Base-by-base conservation (phyloP, 2,329 filamentous ascomycete species). In the Neodidymelliopsis sp. region DNA sequence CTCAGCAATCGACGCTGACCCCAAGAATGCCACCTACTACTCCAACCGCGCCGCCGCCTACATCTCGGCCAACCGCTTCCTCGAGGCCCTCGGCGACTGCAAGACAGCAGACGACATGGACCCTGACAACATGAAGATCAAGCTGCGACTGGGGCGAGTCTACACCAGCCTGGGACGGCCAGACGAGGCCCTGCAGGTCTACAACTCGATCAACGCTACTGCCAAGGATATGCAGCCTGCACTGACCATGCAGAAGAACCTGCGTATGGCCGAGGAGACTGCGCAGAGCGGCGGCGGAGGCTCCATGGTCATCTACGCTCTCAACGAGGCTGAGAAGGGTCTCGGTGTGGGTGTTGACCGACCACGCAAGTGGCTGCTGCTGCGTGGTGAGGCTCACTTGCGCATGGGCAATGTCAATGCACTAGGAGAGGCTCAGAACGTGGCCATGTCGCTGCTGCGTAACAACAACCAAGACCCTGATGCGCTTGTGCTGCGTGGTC, bases 31-130 rank as follows among this genome's bases (percentile, higher is more conserved):
- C 25, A 96, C 91, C 34, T 97, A 96, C 74, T 83, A 96, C 59
- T 93, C 90, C 72, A 99, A 99, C 80, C 88, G 94, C 66, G 92
- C 94, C 28, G 94, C 94, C 22, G 94, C 94, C 25, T 91, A 90
- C 77, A 96, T 99, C 81, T 90, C 90, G 42, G 90, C 90, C 50
- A 87, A 87, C 61, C 85, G 88, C 66, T 97, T 88, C 71, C 77
- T 82, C 48, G 82, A 88, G 55, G 94, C 94, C 12, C 78, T 97
- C 51, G 90, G 94, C 46, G 94, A 99, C 75, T 94, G 90, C 75
- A 87, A 85, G 65, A 84, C 82, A 44, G 91, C 94, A 6, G 85
- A 90, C 60, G 88, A 93, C 58, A 78, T 96, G 31, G 92, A 97
- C 57, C 88, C 92, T 0, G 80, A 86, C 62, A 97, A 96, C 70